These are phyloP conservation scores for Phytophthora citricola DNA, from an alignment of 352 stramenopile genomes.

Conservation along the genomic window DNA sequence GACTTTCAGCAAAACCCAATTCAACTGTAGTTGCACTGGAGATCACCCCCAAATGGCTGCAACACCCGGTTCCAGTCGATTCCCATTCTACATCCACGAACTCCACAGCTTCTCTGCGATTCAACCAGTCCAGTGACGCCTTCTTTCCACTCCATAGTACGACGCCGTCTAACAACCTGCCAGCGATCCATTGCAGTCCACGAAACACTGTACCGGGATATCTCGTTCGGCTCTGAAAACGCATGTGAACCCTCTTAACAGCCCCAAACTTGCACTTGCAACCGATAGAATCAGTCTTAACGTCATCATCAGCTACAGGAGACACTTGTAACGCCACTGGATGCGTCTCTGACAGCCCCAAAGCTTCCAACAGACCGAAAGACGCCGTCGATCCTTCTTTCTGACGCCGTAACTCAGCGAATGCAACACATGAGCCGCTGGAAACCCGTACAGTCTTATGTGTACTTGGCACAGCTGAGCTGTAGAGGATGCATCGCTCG, in stretches of 20 bases:
- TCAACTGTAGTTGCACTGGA: conserved; percentile 31
- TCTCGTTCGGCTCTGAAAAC: conserved; percentile 43
- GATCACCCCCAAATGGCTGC: conserved; percentile 36
- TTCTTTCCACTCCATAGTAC: conserved; percentile 48
- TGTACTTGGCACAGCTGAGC: neutral
- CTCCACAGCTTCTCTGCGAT: conserved; percentile 37
- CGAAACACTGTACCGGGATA: conserved; percentile 47
- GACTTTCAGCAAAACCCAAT: conserved; percentile 37
- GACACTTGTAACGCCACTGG: conserved; percentile 15
- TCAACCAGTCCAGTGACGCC: conserved; percentile 56
- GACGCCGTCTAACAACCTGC: conserved; percentile 47
- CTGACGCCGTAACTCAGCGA: conserved; percentile 32
- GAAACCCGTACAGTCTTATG: conserved; percentile 33
- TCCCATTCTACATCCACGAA: conserved; percentile 42
- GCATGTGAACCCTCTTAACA: conserved; percentile 38
- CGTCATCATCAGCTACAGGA: conserved; percentile 1
- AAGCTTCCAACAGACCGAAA: conserved; percentile 39
- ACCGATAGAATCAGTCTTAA: neutral
- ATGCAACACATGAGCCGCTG: conserved; percentile 12
- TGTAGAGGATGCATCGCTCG: conserved; percentile 42
- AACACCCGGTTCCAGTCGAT: conserved; percentile 43
- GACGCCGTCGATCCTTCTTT: conserved; percentile 30
- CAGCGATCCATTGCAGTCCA: conserved; percentile 43
- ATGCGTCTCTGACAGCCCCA: conserved; percentile 25
- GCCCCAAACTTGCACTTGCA: conserved; percentile 42